phyloP scores from a whole-genome alignment of 306 rosid genomes.

The Vigna radiata region DNA sequence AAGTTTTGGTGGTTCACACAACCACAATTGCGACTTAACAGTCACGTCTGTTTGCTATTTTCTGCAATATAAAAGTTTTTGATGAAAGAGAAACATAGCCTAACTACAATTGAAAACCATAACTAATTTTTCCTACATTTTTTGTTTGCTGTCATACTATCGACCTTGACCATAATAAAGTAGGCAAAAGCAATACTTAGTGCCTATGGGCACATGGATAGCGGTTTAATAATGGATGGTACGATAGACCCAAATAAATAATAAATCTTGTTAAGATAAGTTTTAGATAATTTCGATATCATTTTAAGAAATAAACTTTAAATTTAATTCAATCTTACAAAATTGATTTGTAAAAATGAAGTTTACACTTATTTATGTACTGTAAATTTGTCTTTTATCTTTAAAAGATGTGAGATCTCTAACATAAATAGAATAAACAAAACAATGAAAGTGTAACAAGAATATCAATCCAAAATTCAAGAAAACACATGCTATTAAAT shows the following conservation, averaged over 20 bases:
- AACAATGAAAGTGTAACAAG: neutral
- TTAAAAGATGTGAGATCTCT: no score
- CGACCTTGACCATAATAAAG: neutral
- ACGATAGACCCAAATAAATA: no score
- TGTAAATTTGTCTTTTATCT: no score
- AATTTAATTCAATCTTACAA: no score
- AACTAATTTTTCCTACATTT: conserved; percentile 7
- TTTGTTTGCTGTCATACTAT: neutral
- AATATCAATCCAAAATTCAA: neutral
- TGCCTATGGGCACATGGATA: neutral
- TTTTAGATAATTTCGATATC: no score
- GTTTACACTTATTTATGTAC: no score
- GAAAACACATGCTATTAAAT: neutral
- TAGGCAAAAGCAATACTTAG: neutral
- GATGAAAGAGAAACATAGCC: neutral
- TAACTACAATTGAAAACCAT: neutral
- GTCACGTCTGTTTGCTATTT: neutral
- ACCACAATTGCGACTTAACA: no score
- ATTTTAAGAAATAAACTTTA: no score
- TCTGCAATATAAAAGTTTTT: neutral
- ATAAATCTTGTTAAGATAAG: no score
- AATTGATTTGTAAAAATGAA: no score
- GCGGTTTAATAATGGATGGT: no score
- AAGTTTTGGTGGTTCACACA: neutral
- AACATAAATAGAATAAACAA: no score